phyloP scores from a whole-genome alignment of 2,329 filamentous ascomycete genomes.

The Microsporum canis region DNA sequence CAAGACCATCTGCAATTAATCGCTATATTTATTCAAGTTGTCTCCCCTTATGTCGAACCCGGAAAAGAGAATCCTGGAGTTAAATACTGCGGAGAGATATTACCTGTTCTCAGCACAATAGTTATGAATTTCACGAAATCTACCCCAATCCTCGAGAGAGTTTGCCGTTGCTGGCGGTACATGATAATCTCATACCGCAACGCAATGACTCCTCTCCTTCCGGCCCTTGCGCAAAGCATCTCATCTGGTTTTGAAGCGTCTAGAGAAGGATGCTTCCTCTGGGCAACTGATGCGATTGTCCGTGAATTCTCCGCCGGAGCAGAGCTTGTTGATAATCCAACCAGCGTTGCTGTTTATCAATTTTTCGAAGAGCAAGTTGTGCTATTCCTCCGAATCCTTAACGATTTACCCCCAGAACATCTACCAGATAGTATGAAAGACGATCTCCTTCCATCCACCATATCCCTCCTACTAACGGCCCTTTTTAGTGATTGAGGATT shows the following conservation, averaged over 20 bases:
- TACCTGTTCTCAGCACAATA: slow-evolving; percentile 75
- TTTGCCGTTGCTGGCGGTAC: slow-evolving; percentile 91
- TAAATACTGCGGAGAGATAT: slow-evolving; percentile 90
- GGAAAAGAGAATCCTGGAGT: slow-evolving; percentile 77
- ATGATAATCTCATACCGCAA: slow-evolving; percentile 95
- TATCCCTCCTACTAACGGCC: slow-evolving; percentile 10
- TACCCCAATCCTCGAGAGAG: slow-evolving; percentile 77
- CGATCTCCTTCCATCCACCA: not conserved
- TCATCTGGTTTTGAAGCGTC: slow-evolving; percentile 74
- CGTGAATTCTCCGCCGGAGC: slow-evolving; percentile 89
- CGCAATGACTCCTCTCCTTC: slow-evolving; percentile 73
- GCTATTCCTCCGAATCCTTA: slow-evolving; percentile 79
- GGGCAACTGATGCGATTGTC: slow-evolving; percentile 89
- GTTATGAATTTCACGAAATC: slow-evolving; percentile 79
- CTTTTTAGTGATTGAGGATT: slow-evolving; percentile 71
- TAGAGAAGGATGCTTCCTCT: slow-evolving; percentile 92
- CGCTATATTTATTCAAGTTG: slow-evolving; percentile 73
- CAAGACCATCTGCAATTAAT: slow-evolving; percentile 81
- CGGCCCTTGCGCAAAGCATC: slow-evolving; percentile 76
- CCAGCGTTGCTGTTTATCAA: slow-evolving; percentile 75
- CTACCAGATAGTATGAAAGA: slow-evolving; percentile 53
- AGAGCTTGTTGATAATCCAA: slow-evolving; percentile 70
- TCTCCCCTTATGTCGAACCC: slow-evolving; percentile 61
- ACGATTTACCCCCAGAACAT: slow-evolving; percentile 65
- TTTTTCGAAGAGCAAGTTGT: slow-evolving; percentile 93